A percentile compares a stretch with the other conserved stretches of the same genome.
Conservation (phyloP, 768 basidiomycete genomes). For the Boletus barrowsii region DNA sequence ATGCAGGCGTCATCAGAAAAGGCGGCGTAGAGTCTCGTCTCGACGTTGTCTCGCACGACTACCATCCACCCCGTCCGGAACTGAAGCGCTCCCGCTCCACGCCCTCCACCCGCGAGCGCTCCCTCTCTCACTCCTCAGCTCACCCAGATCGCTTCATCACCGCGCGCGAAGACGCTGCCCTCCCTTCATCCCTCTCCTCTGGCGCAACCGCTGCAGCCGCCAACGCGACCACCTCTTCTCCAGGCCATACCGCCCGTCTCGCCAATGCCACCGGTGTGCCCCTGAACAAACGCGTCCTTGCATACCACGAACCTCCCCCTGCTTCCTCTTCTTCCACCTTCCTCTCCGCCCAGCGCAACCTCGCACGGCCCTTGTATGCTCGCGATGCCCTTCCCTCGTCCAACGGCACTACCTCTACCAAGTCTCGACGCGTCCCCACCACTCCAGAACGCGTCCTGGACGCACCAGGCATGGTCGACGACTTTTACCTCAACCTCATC, state of each 20-base stretch:
- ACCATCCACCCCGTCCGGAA: conserved; percentile 61
- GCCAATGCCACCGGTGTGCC: conserved; percentile 74
- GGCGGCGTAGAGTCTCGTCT: conserved; percentile 76
- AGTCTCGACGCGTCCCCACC: conserved; percentile 79
- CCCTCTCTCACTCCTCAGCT: conserved; percentile 38
- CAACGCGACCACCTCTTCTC: conserved; percentile 51
- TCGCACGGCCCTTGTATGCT: conserved; percentile 71
- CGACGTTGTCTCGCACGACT: conserved; percentile 75
- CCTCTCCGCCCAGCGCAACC: conserved; percentile 73
- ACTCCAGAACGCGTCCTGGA: conserved; percentile 93
- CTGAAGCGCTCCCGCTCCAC: conserved; percentile 73
- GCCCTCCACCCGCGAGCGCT: conserved; percentile 48
- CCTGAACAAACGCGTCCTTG: conserved; percentile 77
- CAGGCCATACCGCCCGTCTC: conserved; percentile 75
- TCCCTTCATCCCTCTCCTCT: conserved; percentile 64
- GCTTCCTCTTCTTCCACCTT: conserved; percentile 72
- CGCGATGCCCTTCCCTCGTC: conserved; percentile 63
- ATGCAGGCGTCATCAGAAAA: conserved; percentile 71
- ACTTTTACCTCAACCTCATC: conserved; percentile 95
- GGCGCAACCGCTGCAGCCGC: conserved; percentile 41
- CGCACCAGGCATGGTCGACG: conserved; percentile 89
- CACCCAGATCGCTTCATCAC: conserved; percentile 74
- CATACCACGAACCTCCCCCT: conserved; percentile 86
- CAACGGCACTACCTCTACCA: conserved; percentile 60
- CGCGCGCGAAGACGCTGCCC: conserved; percentile 48